Base-by-base conservation (phyloP, 2,329 filamentous ascomycete species). In the Fusarium graminum region DNA sequence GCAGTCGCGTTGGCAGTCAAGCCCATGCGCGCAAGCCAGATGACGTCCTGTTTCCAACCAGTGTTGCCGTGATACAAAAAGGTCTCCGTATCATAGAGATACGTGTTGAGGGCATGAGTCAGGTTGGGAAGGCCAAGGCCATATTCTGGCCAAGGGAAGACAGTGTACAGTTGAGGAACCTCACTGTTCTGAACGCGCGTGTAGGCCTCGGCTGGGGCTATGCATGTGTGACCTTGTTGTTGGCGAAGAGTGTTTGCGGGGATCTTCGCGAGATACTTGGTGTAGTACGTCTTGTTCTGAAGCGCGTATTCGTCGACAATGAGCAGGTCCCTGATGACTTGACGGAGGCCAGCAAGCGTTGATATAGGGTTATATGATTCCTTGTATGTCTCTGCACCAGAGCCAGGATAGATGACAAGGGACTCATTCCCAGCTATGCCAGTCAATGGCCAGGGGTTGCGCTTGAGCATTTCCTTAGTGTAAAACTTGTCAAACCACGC, bases 161-260 rank as follows among this genome's bases (percentile, higher is more conserved):
- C 55, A 0, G 53, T 57, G 3, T 59, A 59, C 1, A 58, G 29
- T 3, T 58, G 52, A 6, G 55, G 55, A 2, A 58, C 34, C n/a
- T 59, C 52, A 5, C 55, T 59, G 2, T 59, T 59, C 14, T 59
- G 55, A 10, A 59, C 55, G 6, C 55, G 55, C 2, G 41, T 59
- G 17, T 59, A 58, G 6, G 55, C 55, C 30, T 59, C 55, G 2
- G 41, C 55, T 0, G 52, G 55, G 7, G 55, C 55, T 2, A 59
- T 50, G 8, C 52, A 58, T 3, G 42, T 58, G 6, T 58, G 55
- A 1, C 55, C 55, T 12, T 58, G 42, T 2, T 59, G 55, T 34
- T 58, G 22, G 5, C 55, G 55, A 3, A 59, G 13, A 7, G 34
- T 36, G 5, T 30, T 59, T 2, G 13, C 34, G 1, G 55, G 55